Evolutionary conservation across 2,329 filamentous ascomycete genomes (phyloP).

Genomic region (Clonostachys byssicola): DNA sequence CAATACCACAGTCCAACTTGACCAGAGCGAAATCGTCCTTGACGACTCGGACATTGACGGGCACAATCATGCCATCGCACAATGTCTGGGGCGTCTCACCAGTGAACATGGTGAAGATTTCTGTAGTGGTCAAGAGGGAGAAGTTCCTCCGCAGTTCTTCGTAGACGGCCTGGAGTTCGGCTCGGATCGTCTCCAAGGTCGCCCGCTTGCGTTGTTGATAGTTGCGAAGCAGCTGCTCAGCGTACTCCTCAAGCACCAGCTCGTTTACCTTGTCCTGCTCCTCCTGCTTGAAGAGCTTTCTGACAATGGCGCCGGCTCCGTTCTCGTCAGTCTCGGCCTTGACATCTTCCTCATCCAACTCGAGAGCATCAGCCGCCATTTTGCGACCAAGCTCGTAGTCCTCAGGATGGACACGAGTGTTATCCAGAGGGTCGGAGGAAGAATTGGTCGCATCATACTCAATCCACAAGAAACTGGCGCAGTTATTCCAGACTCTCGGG

Average conservation of each 20-base stretch:
- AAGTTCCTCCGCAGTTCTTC: conserved; percentile 89
- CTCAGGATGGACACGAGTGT: conserved; percentile 95
- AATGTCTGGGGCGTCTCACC: conserved; percentile 85
- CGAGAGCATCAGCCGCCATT: conserved; percentile 95
- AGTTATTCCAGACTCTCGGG: conserved; percentile 92
- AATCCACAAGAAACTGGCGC: conserved; percentile 90
- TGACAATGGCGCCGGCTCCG: conserved; percentile 83
- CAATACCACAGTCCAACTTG: conserved; percentile 89
- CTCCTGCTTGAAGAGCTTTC: conserved; percentile 91
- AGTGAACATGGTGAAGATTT: conserved; percentile 95
- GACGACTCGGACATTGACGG: conserved; percentile 81
- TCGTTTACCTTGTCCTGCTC: conserved; percentile 95
- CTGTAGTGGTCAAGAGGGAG: conserved; percentile 62
- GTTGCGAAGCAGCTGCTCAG: conserved; percentile 88
- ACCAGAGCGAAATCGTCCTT: conserved; percentile 92
- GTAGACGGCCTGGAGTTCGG: conserved; percentile 87
- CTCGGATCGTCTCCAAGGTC: conserved; percentile 92
- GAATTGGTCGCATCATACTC: conserved; percentile 80
- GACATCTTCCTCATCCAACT: conserved; percentile 96
- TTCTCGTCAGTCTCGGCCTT: conserved; percentile 91
- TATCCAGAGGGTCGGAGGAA: conserved; percentile 87
- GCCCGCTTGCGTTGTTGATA: conserved; percentile 93
- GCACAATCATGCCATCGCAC: conserved; percentile 85
- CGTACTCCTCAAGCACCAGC: conserved; percentile 92
- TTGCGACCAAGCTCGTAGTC: conserved; percentile 98